Base-by-base conservation (phyloP, 2,329 filamentous ascomycete genomes). In the Pyrenochaeta sp. region DNA sequence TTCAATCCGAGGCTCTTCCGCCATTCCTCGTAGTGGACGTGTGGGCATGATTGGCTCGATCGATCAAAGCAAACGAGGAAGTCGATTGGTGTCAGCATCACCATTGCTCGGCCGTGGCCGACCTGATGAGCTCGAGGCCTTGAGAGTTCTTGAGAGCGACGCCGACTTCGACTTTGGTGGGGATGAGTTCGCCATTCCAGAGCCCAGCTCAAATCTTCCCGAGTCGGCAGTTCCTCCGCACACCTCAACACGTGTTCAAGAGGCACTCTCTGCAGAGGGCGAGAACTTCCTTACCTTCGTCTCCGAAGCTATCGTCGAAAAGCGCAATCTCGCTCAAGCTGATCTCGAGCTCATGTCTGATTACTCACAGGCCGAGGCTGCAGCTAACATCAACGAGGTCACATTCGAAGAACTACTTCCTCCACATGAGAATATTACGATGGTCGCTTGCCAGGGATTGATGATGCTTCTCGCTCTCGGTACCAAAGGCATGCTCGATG, bases 401-500 rank as follows among this genome's bases (percentile, higher is more conserved):
- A 77, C 82, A 0, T 96, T 97, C 67, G 85, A 88, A 40, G 78
- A 86, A 43, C 76, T 97, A 9, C 85, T 95, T 39, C 81, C 85
- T n/a, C 83, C 86, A 0, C 68, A 68, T 9, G 75, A 79, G 36
- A 85, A 84, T 27, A 79, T 72, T 36, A 82, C 79, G 31, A 78
- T 85, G 27, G 86, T 89, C 91, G 69, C 85, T 90, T 76, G 90
- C 29, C 78, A 78, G 61, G 73, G 73, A 9, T 57, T 81, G 51
- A 60, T 82, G 51, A 72, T 74, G 63, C 70, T 79, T 4, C 60
- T 78, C 10, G 54, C 62, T 3, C 61, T 77, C 1, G 71, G 69
- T 5, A 91, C 86, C 2, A 91, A 87, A 74, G 82, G 82, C 1
- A 73, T 84, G 49, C 77, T 94, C 39, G 71, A 76, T 15, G 85